Evolutionary conservation across 495 filamentous ascomycete genomes (phyloP).

Genomic region (Letharia lupina): DNA sequence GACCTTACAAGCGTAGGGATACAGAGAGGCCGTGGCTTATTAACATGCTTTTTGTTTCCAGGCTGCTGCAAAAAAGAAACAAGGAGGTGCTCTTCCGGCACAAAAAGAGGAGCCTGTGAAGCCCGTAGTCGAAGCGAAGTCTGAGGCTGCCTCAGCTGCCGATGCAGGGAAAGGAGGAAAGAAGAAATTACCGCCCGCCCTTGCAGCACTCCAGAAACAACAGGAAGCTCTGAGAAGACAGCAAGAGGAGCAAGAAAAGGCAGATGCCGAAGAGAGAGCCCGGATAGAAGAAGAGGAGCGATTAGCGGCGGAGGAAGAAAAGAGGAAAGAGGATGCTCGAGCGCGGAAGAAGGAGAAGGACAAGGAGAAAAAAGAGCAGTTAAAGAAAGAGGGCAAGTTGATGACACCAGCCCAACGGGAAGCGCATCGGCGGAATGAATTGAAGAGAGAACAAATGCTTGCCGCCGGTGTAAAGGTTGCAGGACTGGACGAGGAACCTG

Average conservation of each 20-base stretch:
- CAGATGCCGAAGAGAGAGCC: slow-evolving; percentile 64
- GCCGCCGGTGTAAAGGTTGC: slow-evolving; percentile 77
- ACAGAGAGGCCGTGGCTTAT: neutral
- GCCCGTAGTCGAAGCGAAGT: slow-evolving; percentile 33
- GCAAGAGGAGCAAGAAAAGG: slow-evolving; percentile 66
- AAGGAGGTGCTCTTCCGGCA: slow-evolving; percentile 44
- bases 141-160: slow-evolving; percentile 36
- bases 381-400: slow-evolving; percentile 91
- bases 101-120: slow-evolving; percentile 46
- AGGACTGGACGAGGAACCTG: slow-evolving; percentile 48
- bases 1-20: neutral
- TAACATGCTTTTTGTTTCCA: slow-evolving; percentile 28
- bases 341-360: slow-evolving; percentile 88
- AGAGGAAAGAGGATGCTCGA: slow-evolving; percentile 62
- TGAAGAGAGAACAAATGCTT: slow-evolving; percentile 90
- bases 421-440: slow-evolving; percentile 69
- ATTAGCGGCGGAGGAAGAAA: slow-evolving; percentile 64
- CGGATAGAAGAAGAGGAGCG: slow-evolving; percentile 61
- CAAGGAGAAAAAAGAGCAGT: slow-evolving; percentile 88
- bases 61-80: slow-evolving; percentile 55
- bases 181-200: slow-evolving; percentile 79
- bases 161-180: slow-evolving; percentile 61
- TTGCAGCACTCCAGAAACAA: slow-evolving; percentile 81
- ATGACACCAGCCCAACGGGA: slow-evolving; percentile 91
- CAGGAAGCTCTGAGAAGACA: slow-evolving; percentile 70